Evolutionary conservation across 2,329 filamentous ascomycete genomes (phyloP).

Genomic region (Fusarium buharicum): DNA sequence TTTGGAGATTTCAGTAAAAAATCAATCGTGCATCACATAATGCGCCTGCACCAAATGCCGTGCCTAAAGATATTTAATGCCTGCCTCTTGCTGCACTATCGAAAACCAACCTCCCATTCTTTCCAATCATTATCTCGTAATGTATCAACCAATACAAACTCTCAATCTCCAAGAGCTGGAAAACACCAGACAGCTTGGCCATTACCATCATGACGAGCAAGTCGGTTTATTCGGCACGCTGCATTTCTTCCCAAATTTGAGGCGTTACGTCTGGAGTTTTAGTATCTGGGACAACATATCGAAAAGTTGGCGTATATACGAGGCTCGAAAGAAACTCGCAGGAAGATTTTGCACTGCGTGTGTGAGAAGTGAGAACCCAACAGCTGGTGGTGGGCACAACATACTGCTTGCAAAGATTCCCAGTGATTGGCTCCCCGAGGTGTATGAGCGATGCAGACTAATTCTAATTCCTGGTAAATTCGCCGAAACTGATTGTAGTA

Average conservation of each 20-base stretch:
- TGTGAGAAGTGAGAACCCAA: neutral
- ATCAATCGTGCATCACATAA: too few species aligned
- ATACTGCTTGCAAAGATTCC: neutral
- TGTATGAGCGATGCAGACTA: neutral
- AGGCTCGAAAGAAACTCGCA: neutral
- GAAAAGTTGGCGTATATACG: neutral
- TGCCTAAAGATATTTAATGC: too few species aligned
- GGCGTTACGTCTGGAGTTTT: neutral
- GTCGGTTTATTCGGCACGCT: neutral
- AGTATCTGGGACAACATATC: neutral
- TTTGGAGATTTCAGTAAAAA: too few species aligned
- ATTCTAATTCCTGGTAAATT: neutral
- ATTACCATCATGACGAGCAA: neutral
- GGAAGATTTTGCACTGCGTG: neutral
- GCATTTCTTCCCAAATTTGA: neutral
- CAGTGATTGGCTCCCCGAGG: neutral
- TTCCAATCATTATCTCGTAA: neutral
- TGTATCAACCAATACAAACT: neutral
- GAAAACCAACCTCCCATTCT: too few species aligned
- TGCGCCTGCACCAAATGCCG: too few species aligned
- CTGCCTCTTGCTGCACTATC: too few species aligned
- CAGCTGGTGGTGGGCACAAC: neutral
- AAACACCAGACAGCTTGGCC: too few species aligned
- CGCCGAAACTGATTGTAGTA: neutral
- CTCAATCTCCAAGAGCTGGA: neutral